phyloP scores from a whole-genome alignment of 164 flowering plant genomes.

The Aristolochia californica region DNA sequence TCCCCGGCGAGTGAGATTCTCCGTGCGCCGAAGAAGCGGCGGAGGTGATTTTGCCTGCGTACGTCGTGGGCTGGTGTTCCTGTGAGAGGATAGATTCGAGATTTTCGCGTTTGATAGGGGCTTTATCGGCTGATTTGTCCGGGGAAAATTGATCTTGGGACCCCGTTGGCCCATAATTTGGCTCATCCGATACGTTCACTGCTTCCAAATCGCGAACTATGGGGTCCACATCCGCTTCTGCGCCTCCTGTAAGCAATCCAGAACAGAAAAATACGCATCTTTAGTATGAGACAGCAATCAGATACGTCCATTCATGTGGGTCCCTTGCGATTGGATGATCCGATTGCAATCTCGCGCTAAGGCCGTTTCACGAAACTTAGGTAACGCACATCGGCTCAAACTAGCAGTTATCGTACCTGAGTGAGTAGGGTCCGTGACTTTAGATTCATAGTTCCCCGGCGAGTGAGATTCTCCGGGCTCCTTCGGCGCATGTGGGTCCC shows the following conservation, averaged over 20 bases:
- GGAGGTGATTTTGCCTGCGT: slow-evolving; percentile 8
- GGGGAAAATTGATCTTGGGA: slow-evolving; percentile 53
- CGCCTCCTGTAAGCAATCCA: no score
- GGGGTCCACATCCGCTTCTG: slow-evolving; percentile 25
- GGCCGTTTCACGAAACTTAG: no score
- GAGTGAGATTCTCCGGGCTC: slow-evolving; percentile 1
- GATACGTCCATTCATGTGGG: no score
- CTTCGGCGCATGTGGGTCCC: slow-evolving; percentile 29
- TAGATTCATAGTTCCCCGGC: slow-evolving; percentile 27
- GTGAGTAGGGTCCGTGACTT: slow-evolving; percentile 26
- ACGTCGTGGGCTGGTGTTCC: not conserved
- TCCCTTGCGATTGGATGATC: no score
- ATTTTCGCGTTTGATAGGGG: slow-evolving; percentile 1
- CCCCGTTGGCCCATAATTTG: slow-evolving; percentile 17
- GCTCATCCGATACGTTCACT: slow-evolving; percentile 21
- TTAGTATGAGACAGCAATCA: no score
- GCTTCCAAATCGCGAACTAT: slow-evolving; percentile 25
- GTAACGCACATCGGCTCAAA: no score
- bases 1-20: slow-evolving; percentile 12
- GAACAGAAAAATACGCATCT: no score
- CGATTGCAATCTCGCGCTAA: no score
- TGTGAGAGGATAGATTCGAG: slow-evolving; percentile 1
- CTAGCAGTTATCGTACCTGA: slow-evolving; percentile 12
- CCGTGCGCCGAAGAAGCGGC: no score
- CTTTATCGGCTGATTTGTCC: slow-evolving; percentile 12